A percentile compares a stretch with the other conserved stretches of the same genome.
Evolutionary conservation across 257 asterid species (phyloP).

Genomic region (Jacaranda mimosifolia): DNA sequence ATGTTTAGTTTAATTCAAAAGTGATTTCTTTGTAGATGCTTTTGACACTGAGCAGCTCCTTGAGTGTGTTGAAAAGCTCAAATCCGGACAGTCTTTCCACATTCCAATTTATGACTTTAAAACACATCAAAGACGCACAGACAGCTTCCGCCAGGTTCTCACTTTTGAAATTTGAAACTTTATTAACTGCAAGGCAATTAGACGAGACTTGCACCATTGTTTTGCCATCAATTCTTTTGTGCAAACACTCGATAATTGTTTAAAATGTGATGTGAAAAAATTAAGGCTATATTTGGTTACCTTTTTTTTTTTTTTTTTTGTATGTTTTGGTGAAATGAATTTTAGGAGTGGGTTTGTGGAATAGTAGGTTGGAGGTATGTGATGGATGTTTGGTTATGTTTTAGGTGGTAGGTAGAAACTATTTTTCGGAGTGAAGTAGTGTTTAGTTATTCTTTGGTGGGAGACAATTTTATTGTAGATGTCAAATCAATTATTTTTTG

Average conservation of each 20-base stretch:
- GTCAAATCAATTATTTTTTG: no score
- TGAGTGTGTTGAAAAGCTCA: conserved; percentile 65
- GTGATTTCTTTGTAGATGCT: conserved; percentile 56
- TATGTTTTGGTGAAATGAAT: no score
- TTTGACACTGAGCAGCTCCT: conserved; percentile 78
- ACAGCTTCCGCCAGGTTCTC: conserved; percentile 66
- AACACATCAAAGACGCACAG: conserved; percentile 65
- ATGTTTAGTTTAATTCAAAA: background rate
- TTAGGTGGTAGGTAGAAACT: no score
- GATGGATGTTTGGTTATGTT: no score
- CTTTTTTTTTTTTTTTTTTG: no score
- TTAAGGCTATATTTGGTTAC: no score
- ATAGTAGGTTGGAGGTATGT: no score
- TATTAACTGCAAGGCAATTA: background rate
- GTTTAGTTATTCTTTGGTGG: no score
- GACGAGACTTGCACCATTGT: background rate
- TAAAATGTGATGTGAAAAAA: background rate
- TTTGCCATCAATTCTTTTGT: background rate
- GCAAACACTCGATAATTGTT: background rate
- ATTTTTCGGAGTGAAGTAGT: no score
- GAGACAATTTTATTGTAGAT: no score
- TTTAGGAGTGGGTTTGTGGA: no score
- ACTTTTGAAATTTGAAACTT: conserved; percentile 2
- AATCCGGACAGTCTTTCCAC: conserved; percentile 60
- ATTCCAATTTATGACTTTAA: conserved; percentile 75